These are phyloP conservation scores for Pyropia yezoensis DNA, from an alignment of 23 red algal genomes.

Conservation along the genomic window DNA sequence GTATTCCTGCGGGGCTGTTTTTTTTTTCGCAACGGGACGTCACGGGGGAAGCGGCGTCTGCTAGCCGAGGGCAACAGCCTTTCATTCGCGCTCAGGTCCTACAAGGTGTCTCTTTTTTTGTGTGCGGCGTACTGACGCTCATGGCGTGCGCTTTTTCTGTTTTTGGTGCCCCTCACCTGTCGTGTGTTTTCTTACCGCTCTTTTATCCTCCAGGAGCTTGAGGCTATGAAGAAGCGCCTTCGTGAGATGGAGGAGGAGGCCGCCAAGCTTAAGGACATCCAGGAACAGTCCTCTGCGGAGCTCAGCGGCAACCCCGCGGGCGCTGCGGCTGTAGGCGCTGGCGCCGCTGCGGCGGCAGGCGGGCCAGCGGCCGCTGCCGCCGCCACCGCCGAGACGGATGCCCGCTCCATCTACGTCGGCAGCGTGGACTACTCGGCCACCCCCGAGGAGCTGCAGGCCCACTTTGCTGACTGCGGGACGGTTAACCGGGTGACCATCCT, in stretches of 20 bases:
- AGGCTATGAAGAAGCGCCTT: conserved; percentile 72
- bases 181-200: not conserved
- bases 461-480: conserved; percentile 80
- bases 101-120: too few relatives aligned
- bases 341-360: conserved; percentile 3
- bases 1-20: too few relatives aligned
- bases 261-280: conserved; percentile 26
- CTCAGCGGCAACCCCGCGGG: not conserved
- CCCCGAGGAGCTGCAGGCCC: conserved; percentile 55
- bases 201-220: conserved; percentile 28
- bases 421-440: conserved; percentile 81
- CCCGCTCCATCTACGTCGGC: conserved; percentile 80
- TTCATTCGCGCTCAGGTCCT: too few relatives aligned
- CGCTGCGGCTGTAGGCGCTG: conserved; percentile 1
- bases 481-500: conserved; percentile 84
- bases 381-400: conserved; percentile 43
- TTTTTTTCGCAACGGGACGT: too few relatives aligned
- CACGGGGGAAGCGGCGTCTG: too few relatives aligned
- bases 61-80: too few relatives aligned
- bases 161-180: too few relatives aligned
- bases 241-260: conserved; percentile 70
- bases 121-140: too few relatives aligned
- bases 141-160: too few relatives aligned
- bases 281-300: conserved; percentile 17
- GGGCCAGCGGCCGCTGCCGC: conserved; percentile 10